Conservation (phyloP, 805 yeast genomes). For the Lachancea sp. region DNA sequence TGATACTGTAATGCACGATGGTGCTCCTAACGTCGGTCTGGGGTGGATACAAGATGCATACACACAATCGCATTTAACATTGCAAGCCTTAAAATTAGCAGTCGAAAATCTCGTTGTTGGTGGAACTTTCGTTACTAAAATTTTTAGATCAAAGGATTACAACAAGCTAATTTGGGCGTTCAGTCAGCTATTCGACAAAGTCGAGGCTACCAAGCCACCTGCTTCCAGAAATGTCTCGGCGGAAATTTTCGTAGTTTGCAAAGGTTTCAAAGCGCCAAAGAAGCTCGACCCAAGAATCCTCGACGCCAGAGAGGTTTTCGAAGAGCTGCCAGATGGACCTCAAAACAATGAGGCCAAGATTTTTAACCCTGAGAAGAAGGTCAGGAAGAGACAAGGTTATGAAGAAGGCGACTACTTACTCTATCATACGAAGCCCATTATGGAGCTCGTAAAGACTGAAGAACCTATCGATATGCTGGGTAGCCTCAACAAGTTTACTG, state of each 20-base stretch:
- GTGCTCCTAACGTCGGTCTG: conserved; percentile 99
- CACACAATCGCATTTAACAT: conserved; percentile 91
- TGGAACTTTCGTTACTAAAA: conserved; percentile 93
- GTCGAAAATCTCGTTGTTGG: conserved; percentile 87
- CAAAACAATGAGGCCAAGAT: conserved; percentile 85
- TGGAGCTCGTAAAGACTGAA: conserved; percentile 76
- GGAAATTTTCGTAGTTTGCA: conserved; percentile 95
- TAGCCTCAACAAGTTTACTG: conserved; percentile 53
- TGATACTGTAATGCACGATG: conserved; percentile 95
- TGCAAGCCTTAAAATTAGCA: conserved; percentile 89
- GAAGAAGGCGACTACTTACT: conserved; percentile 82
- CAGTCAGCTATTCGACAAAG: conserved; percentile 90
- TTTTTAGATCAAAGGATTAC: conserved; percentile 98
- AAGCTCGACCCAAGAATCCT: conserved; percentile 86
- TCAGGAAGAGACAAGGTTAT: conserved; percentile 91
- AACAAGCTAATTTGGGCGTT: conserved; percentile 97
- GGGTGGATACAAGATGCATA: conserved; percentile 99
- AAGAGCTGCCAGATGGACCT: conserved; percentile 72
- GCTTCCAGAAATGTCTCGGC: conserved; percentile 99
- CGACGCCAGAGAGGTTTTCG: conserved; percentile 91
- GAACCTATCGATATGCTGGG: conserved; percentile 85
- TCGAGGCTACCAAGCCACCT: conserved; percentile 98
- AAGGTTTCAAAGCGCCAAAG: conserved; percentile 93
- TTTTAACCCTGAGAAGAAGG: conserved; percentile 88
- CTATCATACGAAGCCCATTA: conserved; percentile 62